Evolutionary conservation across 2,329 filamentous ascomycete genomes (phyloP), one percentile per base, ranked within the genome.

Genomic region (Colletotrichum sp.): DNA sequence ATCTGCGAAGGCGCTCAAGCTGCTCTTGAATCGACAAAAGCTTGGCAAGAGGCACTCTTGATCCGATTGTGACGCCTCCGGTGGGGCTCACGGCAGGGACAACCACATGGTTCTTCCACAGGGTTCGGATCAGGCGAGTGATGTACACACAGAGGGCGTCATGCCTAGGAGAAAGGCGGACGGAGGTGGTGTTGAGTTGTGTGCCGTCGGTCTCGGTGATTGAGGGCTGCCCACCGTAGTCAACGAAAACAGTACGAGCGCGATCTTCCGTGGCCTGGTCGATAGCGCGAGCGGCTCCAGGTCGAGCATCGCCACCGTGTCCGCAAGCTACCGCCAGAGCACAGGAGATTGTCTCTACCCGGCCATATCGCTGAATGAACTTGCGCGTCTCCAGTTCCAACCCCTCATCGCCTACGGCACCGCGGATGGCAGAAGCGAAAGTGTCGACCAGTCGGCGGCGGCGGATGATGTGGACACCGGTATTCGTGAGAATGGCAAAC

Each of bases 271-370:
- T 95, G 44, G 95, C 92, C 15, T 96, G 95, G 81, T 99, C 97
- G 39, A 93, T 94, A 28, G 95, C 93, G 59, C 96, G 92, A 59
- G 92, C 91, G 73, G 95, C 94, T 0, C 94, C 94, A 24, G 95
- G 91, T 28, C 89, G 85, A 4, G 89, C 84, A 81, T 98, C 96
- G 30, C 94, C 93, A 12, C 96, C 96, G 83, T 99, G 96, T 6
- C 96, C 96, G 83, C 97, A 99, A 49, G 97, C 96, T 34, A 99
- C 97, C 13, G 97, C 97, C 68, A 99, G 88, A 30, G 97, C 96
- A 55, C 96, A 96, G 1, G 97, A 95, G 70, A 98, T 93, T 1
- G 95, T 97, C 84, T 99, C 97, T 5, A 94, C 93, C 13, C 96
- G 92, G 15, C 97, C 97, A 82, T 99, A 99, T 12, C 93, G 90